Conservation (phyloP, 148 eudicot genomes). For the Heliosperma pusillum region DNA sequence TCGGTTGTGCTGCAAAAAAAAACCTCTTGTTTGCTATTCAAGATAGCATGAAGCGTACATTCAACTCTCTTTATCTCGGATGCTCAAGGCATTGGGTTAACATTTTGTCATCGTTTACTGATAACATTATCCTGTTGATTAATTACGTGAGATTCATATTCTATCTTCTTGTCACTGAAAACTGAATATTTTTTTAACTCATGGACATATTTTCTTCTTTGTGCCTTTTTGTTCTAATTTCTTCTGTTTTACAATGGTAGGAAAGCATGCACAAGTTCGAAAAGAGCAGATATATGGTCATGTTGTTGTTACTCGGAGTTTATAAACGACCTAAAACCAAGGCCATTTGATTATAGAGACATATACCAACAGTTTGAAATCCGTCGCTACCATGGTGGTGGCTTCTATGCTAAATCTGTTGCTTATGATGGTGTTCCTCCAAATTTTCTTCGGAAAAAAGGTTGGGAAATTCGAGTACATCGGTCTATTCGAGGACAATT, state of each 20-base stretch:
- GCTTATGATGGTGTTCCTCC: constrained; percentile 80
- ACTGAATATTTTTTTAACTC: neutral
- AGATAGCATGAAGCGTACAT: too few relatives aligned
- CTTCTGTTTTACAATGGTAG: constrained; percentile 29
- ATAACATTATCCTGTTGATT: neutral
- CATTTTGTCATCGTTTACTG: too few relatives aligned
- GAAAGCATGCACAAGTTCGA: constrained; percentile 60
- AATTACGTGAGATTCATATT: neutral
- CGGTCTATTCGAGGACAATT: constrained; percentile 32
- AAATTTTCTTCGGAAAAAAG: constrained; percentile 52
- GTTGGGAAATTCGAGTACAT: constrained; percentile 53
- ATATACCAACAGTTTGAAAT: constrained; percentile 78
- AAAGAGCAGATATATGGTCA: constrained; percentile 42
- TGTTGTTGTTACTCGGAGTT: constrained; percentile 55
- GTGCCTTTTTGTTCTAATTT: neutral
- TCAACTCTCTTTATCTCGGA: too few relatives aligned
- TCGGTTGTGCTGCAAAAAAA: too few relatives aligned
- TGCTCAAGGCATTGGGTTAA: too few relatives aligned
- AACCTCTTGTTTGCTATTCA: too few relatives aligned
- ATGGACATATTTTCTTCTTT: neutral
- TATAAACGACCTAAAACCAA: constrained; percentile 43
- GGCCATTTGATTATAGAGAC: constrained; percentile 59
- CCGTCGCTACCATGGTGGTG: constrained; percentile 45
- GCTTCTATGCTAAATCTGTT: constrained; percentile 66
- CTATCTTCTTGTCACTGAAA: neutral